Conservation (phyloP, 257 asterid species). For the Galeopsis tetrahit region DNA sequence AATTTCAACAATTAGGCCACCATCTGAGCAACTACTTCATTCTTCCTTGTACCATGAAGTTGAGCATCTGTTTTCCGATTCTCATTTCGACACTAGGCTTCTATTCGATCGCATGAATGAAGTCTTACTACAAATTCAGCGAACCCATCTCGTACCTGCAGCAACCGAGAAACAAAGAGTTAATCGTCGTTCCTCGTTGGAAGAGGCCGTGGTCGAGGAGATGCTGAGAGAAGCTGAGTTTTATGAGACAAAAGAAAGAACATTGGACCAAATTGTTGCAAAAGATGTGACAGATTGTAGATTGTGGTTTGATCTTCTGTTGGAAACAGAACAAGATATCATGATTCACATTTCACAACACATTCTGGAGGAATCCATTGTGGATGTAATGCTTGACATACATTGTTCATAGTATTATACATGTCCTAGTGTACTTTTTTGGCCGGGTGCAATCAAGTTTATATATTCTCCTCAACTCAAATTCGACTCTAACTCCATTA, state of each 20-base stretch:
- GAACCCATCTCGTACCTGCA: slow-evolving; percentile 39
- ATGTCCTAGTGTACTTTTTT: neutral
- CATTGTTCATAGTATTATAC: slow-evolving; percentile 14
- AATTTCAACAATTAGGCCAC: slow-evolving; percentile 38
- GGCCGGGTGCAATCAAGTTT: no score
- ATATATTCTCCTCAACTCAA: no score
- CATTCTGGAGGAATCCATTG: slow-evolving; percentile 55
- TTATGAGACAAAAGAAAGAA: slow-evolving; percentile 35
- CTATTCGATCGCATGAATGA: slow-evolving; percentile 68
- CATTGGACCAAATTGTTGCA: slow-evolving; percentile 48
- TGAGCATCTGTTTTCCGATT: slow-evolving; percentile 31
- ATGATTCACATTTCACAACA: slow-evolving; percentile 51
- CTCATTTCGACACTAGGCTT: slow-evolving; percentile 47
- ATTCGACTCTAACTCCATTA: no score
- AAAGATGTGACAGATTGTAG: slow-evolving; percentile 45
- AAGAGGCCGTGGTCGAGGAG: slow-evolving; percentile 51
- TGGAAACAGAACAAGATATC: slow-evolving; percentile 45
- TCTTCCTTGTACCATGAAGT: slow-evolving; percentile 45
- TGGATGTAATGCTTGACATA: slow-evolving; percentile 42
- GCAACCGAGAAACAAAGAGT: slow-evolving; percentile 43
- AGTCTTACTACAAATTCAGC: slow-evolving; percentile 44
- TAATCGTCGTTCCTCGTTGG: slow-evolving; percentile 31
- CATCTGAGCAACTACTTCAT: slow-evolving; percentile 39
- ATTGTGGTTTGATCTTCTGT: slow-evolving; percentile 50
- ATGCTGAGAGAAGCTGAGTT: slow-evolving; percentile 53